phyloP scores from a whole-genome alignment of 2,329 filamentous ascomycete genomes.

The Akanthomyces lecanii region DNA sequence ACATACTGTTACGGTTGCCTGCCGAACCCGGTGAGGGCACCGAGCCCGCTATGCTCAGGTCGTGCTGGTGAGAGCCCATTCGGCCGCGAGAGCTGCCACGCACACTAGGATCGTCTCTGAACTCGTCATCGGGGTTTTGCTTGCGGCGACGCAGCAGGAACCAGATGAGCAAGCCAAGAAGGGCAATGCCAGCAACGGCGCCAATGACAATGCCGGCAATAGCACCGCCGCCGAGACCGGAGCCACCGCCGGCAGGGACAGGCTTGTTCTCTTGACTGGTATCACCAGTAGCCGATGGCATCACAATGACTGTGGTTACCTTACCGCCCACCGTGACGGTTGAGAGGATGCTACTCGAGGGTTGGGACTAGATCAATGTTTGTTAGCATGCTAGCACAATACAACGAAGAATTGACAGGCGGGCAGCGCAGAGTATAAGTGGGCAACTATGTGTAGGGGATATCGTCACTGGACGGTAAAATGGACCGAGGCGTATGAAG shows the following conservation, averaged over 20 bases:
- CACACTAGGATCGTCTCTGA: slow-evolving; percentile 42
- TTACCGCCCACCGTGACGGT: slow-evolving; percentile 54
- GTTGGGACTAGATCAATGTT: neutral
- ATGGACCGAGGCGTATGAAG: no score
- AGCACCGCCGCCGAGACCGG: slow-evolving; percentile 40
- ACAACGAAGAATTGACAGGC: neutral
- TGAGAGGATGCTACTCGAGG: slow-evolving; percentile 29
- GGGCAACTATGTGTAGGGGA: neutral
- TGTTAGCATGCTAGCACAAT: neutral
- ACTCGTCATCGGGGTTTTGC: slow-evolving; percentile 39
- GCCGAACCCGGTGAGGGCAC: slow-evolving; percentile 33
- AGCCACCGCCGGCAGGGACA: slow-evolving; percentile 19
- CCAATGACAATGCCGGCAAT: slow-evolving; percentile 52
- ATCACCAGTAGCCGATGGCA: slow-evolving; percentile 35
- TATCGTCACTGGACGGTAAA: neutral
- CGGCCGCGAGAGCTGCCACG: slow-evolving; percentile 50
- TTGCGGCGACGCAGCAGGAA: slow-evolving; percentile 42
- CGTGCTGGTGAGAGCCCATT: slow-evolving; percentile 39
- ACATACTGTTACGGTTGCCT: slow-evolving; percentile 47
- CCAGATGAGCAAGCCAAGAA: slow-evolving; percentile 32
- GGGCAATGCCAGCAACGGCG: slow-evolving; percentile 39
- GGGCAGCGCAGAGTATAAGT: neutral
- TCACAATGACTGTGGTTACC: slow-evolving; percentile 52
- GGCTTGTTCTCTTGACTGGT: slow-evolving; percentile 20
- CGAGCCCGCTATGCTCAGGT: slow-evolving; percentile 35